Conservation (phyloP, 306 rosid species). For the Castanopsis chinensis region DNA sequence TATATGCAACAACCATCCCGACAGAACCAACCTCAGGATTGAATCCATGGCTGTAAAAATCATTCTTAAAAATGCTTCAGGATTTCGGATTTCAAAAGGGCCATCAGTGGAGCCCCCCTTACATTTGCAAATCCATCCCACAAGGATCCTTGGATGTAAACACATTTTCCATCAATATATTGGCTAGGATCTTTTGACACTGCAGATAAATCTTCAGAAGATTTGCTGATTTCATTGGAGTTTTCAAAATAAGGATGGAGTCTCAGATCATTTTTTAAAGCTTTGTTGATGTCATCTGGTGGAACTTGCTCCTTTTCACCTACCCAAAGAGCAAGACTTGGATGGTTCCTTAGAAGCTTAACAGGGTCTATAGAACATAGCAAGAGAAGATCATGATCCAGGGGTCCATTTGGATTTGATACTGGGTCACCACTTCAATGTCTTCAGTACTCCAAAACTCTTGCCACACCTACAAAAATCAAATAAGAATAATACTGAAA, state of each 20-base stretch:
- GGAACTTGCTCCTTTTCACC: conserved; percentile 97
- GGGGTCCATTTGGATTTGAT: conserved; percentile 87
- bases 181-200: conserved; percentile 62
- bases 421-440: conserved; percentile 76
- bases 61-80: conserved; percentile 70
- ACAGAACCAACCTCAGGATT: conserved; percentile 63
- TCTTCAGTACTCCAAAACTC: conserved; percentile 99
- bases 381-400: conserved; percentile 91
- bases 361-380: conserved; percentile 87
- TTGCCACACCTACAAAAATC: conserved; percentile 82
- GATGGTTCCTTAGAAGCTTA: conserved; percentile 87
- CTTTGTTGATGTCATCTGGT: conserved; percentile 70
- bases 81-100: conserved; percentile 86
- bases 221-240: conserved; percentile 29
- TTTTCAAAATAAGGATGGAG: conserved; percentile 69
- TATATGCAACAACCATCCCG: conserved; percentile 87
- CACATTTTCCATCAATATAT: too few relatives aligned
- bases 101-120: conserved; percentile 84
- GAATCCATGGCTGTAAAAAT: conserved; percentile 68
- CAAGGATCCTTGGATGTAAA: too few relatives aligned
- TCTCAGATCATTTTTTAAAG: conserved; percentile 65
- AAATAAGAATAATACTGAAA: background rate
- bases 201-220: conserved; percentile 24
- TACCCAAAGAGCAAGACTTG: conserved; percentile 97
- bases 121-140: too few relatives aligned